phyloP scores from a whole-genome alignment of 176 grass and related monocot species.

The Aegilops sharonensis region DNA sequence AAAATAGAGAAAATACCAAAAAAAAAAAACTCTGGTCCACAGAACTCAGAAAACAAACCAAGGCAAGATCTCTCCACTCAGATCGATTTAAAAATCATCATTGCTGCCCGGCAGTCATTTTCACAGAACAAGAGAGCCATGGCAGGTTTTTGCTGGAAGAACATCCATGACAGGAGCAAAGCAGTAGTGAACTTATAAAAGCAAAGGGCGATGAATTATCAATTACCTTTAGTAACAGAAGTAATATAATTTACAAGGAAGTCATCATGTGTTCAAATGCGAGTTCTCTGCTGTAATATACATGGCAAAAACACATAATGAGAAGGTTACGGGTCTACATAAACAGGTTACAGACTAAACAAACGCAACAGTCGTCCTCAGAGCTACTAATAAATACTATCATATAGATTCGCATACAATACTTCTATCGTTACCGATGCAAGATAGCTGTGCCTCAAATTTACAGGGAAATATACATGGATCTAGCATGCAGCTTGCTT shows the following conservation, averaged over 20 bases:
- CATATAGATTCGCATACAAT: not conserved
- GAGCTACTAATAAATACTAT: constrained; percentile 11
- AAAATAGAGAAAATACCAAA: not conserved
- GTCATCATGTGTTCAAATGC: not conserved
- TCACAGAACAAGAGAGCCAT: not conserved
- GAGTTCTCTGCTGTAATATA: constrained; percentile 24
- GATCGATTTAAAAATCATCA: not conserved
- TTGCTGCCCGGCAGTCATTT: not conserved
- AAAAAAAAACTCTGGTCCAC: not conserved
- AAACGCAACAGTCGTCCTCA: not conserved
- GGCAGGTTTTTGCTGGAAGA: not conserved
- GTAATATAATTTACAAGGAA: constrained; percentile 2
- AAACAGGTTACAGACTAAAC: not conserved
- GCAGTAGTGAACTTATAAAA: not conserved
- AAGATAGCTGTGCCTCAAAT: not conserved
- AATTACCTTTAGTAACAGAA: not conserved
- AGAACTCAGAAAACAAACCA: constrained; percentile 5
- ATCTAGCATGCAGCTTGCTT: constrained; percentile 12
- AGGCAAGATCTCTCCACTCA: not conserved
- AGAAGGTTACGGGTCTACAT: not conserved
- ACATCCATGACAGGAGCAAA: not conserved
- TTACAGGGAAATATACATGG: not conserved
- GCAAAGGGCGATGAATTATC: not conserved
- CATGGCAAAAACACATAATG: constrained; percentile 8
- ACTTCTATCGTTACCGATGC: constrained; percentile 3